Percentiles rank a stretch among this genome's conserved stretches.
Evolutionary conservation across 148 eudicot species (phyloP).

Genomic region (Talinum fruticosum): DNA sequence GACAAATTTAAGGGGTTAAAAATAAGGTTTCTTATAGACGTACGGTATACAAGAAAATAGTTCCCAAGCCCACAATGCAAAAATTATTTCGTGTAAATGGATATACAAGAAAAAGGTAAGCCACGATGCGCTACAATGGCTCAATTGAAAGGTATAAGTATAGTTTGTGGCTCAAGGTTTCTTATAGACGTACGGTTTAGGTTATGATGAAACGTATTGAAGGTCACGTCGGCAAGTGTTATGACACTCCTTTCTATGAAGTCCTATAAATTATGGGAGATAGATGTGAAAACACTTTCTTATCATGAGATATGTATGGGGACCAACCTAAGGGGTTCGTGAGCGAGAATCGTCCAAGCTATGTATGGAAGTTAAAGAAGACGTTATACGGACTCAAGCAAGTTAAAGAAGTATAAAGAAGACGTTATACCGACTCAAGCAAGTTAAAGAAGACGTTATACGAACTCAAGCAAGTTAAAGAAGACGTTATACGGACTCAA

Average conservation of each 20-base stretch:
- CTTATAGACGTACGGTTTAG: too few species aligned
- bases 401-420: constrained; percentile 1
- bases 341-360: background rate
- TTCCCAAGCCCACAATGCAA: too few species aligned
- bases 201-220: constrained; percentile 13
- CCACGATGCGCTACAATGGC: too few species aligned
- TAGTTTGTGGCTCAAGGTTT: background rate
- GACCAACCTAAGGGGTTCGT: constrained; percentile 18
- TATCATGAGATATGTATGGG: background rate
- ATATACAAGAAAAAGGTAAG: too few species aligned
- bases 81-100: too few species aligned
- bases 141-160: background rate
- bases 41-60: too few species aligned
- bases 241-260: background rate
- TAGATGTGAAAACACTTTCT: constrained; percentile 13
- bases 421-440: background rate
- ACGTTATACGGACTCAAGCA: constrained; percentile 20
- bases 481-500: background rate
- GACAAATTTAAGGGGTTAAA: too few species aligned
- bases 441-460: constrained; percentile 20
- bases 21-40: too few species aligned
- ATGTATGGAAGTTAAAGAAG: constrained; percentile 23
- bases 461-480: constrained; percentile 13
- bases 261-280: background rate
- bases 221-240: background rate